phyloP scores from a whole-genome alignment of 169 alveolate species.

The Plasmodium relictum region DNA sequence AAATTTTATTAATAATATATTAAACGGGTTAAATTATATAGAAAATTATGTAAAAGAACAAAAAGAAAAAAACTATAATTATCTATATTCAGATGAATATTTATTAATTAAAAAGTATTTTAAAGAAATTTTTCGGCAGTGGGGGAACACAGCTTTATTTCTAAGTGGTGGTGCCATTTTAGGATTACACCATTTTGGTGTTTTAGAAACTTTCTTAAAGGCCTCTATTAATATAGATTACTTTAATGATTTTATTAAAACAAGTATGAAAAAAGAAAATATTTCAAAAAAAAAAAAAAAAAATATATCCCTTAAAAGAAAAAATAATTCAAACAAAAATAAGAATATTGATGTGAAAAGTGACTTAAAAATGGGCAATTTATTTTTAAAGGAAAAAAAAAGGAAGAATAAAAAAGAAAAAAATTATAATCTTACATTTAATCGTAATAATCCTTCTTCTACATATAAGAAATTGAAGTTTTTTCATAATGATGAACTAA shows the following conservation, averaged over 20 bases:
- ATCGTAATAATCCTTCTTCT: no score
- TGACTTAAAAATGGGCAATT: no score
- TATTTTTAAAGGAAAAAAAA: no score
- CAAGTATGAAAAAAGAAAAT: no score
- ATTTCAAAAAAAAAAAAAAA: background rate
- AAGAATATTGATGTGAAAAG: no score
- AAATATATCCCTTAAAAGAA: background rate
- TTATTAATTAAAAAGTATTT: constrained; percentile 42
- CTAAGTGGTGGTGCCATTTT: constrained; percentile 84
- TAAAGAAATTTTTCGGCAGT: constrained; percentile 73
- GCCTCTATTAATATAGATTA: constrained; percentile 34
- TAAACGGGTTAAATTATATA: constrained; percentile 39
- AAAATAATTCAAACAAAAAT: background rate
- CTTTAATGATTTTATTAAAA: constrained; percentile 25
- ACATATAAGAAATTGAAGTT: no score
- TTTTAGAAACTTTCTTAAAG: constrained; percentile 77
- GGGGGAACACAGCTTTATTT: constrained; percentile 83
- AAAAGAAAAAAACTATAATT: constrained; percentile 33
- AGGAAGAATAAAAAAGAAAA: no score
- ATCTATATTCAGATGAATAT: constrained; percentile 51
- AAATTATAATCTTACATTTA: no score
- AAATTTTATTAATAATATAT: constrained; percentile 51
- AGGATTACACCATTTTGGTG: constrained; percentile 83
- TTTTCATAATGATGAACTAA: no score
- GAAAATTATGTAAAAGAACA: constrained; percentile 59